Base-by-base conservation (phyloP, 352 stramenopile genomes). In the Globisporangium takayamanum region DNA sequence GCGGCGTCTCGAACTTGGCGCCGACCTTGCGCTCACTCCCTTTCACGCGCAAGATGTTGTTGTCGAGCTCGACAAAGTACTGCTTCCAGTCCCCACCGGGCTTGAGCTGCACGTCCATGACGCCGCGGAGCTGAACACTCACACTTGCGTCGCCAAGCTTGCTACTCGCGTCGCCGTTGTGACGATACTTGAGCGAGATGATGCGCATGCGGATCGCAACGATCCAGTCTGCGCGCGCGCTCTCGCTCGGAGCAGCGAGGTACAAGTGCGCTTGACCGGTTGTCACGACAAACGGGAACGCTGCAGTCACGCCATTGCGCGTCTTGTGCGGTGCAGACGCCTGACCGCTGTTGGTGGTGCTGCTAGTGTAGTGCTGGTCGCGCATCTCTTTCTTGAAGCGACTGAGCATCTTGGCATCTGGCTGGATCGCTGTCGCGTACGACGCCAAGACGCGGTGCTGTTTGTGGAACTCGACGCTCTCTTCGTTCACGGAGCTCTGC, bases 41-140 rank as follows among this genome's bases (percentile, higher is more conserved):
- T 55, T 90, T 90, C 57, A 90, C 68, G 20, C 81, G 78, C 30
- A 90, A 60, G 60, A 85, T 80, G 15, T 76, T 73, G 50, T 88
- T 83, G 30, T 86, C 74, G 1, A 88, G 57, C 45, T 88, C 80
- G 22, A 88, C 76, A 45, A 76, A 88, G 39, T 70, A 63, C 25
- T 68, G 66, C 55, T 87, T 88, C 78, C 80, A 89, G 5, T 59
- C 57, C 30, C 62, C 67, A 12, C 70, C 76, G 0, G 69, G 72
- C n/a, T 68, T 76, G 25, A 66, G 53, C 54, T 86, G 73, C n/a
- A 81, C 70, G 25, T 87, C 70, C 39, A 88, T 74, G 50, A 85
- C 84, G n/a, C 69, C 68, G 11, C 78, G 72, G 11, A 87, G 62
- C 16, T 81, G 73, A 11, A 70, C 48, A 25, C 37, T 57, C 0